phyloP scores from a whole-genome alignment of 208 protist species.

The Sergeia podlipaevii region DNA sequence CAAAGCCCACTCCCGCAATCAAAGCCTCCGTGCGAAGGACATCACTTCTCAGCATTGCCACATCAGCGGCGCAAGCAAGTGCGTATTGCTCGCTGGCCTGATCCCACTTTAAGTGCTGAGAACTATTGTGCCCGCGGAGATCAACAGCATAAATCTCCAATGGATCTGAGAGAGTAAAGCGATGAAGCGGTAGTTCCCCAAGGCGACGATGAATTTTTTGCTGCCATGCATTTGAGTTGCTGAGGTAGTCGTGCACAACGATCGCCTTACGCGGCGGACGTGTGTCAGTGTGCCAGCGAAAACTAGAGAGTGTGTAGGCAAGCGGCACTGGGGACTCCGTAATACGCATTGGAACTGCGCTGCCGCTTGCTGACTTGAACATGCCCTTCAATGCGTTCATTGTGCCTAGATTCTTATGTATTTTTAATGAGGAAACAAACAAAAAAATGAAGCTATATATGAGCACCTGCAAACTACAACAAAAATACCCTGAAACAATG shows the following conservation, averaged over 20 bases:
- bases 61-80: slow-evolving; percentile 50
- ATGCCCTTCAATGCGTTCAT: too few relatives aligned
- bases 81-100: slow-evolving; percentile 19
- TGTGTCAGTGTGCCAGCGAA: slow-evolving; percentile 83
- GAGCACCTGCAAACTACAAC: too few relatives aligned
- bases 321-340: slow-evolving; percentile 22
- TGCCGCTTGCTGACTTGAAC: too few relatives aligned
- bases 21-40: slow-evolving; percentile 36
- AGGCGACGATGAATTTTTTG: slow-evolving; percentile 46
- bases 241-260: slow-evolving; percentile 73
- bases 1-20: slow-evolving; percentile 65
- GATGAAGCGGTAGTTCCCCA: slow-evolving; percentile 33
- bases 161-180: slow-evolving; percentile 44
- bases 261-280: slow-evolving; percentile 56
- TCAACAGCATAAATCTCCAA: slow-evolving; percentile 80
- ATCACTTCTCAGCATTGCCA: slow-evolving; percentile 45
- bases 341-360: slow-evolving; percentile 3
- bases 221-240: slow-evolving; percentile 51
- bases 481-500: too few relatives aligned
- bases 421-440: too few relatives aligned
- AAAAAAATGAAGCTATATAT: too few relatives aligned
- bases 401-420: too few relatives aligned
- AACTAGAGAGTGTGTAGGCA: slow-evolving; percentile 52
- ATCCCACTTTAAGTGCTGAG: slow-evolving; percentile 2
- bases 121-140: slow-evolving; percentile 62